Percentiles rank a stretch among this genome's conserved stretches.
Evolutionary conservation across 2,329 filamentous ascomycete species (phyloP).

Genomic region (Talaromyces atroroseus): DNA sequence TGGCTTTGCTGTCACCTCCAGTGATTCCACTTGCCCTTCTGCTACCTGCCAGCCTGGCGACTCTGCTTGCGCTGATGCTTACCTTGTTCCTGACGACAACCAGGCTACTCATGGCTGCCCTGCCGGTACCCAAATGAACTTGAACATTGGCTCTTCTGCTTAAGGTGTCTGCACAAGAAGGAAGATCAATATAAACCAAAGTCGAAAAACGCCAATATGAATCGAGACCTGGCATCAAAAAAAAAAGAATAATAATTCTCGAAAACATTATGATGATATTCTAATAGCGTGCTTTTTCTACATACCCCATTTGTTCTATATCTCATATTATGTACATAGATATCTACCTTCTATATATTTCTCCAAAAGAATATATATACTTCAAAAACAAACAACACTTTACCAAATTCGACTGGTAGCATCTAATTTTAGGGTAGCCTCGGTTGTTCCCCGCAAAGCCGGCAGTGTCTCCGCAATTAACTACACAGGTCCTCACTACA

Average conservation of each 20-base stretch:
- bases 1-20: constrained; percentile 33
- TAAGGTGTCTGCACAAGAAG: not conserved
- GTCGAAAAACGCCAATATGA: not conserved
- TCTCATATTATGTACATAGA: not conserved
- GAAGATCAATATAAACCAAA: not conserved
- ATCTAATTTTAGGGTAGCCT: not conserved
- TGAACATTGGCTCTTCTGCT: constrained; percentile 27
- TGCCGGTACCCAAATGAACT: constrained; percentile 28
- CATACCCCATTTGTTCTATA: not conserved
- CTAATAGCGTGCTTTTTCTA: not conserved
- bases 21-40: constrained; percentile 26
- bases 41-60: constrained; percentile 35
- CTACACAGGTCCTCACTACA: not conserved
- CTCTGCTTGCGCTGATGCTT: constrained; percentile 31
- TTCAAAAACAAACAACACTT: not conserved
- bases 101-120: constrained; percentile 40
- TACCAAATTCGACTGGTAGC: not conserved
- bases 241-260: not conserved
- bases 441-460: not conserved
- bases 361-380: not conserved
- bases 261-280: not conserved
- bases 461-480: not conserved
- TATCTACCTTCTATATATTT: not conserved
- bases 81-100: constrained; percentile 37
- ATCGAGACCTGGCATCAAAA: not conserved